phyloP scores from a whole-genome alignment of 495 filamentous ascomycete species.

The Penicillium silybi region DNA sequence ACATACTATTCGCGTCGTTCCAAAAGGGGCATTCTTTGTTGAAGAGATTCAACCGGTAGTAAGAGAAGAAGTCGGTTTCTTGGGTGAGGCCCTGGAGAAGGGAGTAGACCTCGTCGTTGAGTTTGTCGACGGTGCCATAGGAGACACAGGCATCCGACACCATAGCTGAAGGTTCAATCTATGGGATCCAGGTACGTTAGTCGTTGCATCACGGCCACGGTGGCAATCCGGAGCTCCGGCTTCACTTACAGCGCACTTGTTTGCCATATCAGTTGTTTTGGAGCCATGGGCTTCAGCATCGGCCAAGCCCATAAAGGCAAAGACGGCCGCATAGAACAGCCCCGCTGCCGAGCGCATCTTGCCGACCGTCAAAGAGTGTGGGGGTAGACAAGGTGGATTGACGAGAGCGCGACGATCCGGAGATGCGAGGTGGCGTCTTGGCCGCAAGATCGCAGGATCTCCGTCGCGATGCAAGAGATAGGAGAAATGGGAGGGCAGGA shows the following conservation, averaged over 20 bases:
- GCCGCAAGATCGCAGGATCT: not conserved
- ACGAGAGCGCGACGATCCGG: not conserved
- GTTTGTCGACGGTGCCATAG: conserved; percentile 78
- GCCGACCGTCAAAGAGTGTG: conserved; percentile 1
- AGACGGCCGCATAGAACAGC: conserved; percentile 73
- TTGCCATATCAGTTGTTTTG: conserved; percentile 37
- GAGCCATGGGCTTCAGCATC: conserved; percentile 35
- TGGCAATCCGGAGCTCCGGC: not conserved
- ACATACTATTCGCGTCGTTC: conserved; percentile 89
- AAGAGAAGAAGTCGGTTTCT: conserved; percentile 93
- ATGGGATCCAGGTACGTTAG: conserved; percentile 5
- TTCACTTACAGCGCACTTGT: conserved; percentile 62
- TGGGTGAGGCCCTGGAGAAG: conserved; percentile 75
- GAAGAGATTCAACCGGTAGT: conserved; percentile 95
- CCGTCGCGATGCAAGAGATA: conserved; percentile 1
- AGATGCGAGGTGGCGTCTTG: not conserved
- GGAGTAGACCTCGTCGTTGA: conserved; percentile 77
- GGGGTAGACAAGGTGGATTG: not conserved
- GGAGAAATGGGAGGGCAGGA: not conserved
- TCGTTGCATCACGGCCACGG: not conserved
- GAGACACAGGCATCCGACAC: conserved; percentile 90
- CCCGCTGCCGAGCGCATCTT: conserved; percentile 64
- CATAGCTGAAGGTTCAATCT: conserved; percentile 61
- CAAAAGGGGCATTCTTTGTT: conserved; percentile 95
- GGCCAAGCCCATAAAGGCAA: conserved; percentile 61